Percentiles rank a stretch among this genome's conserved stretches.
Conservation (phyloP, 2,329 filamentous ascomycete genomes). For the Trichoderma pleuroti region DNA sequence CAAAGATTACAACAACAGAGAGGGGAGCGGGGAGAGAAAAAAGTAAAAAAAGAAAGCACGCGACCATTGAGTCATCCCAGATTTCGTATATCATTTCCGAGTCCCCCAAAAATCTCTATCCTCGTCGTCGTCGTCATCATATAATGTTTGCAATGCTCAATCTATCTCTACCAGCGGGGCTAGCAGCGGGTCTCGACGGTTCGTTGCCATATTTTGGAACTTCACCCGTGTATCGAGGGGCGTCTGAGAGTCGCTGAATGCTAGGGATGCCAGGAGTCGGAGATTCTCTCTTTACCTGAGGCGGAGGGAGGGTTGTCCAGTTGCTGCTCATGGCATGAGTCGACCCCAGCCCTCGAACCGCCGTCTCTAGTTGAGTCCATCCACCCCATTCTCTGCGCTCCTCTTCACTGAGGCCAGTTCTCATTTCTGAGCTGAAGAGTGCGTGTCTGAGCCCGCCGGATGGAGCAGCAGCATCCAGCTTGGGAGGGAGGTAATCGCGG, state of each 20-base stretch:
- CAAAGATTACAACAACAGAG: not conserved
- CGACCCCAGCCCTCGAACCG: slow-evolving; percentile 32
- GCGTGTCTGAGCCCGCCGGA: slow-evolving; percentile 33
- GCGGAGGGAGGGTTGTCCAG: slow-evolving; percentile 33
- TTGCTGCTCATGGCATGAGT: slow-evolving; percentile 20
- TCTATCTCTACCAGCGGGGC: slow-evolving; percentile 31
- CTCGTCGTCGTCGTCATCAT: slow-evolving; percentile 23
- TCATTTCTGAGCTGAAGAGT: slow-evolving; percentile 44
- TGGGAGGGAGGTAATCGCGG: slow-evolving; percentile 40
- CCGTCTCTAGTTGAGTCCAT: slow-evolving; percentile 69
- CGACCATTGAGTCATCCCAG: not conserved
- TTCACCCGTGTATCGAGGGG: slow-evolving; percentile 31
- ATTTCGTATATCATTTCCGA: slow-evolving; percentile 13
- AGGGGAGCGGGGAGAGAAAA: not conserved
- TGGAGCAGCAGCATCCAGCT: slow-evolving; percentile 20
- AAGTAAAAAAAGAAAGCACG: not conserved
- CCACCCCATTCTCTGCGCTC: slow-evolving; percentile 70
- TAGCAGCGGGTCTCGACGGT: slow-evolving; percentile 26
- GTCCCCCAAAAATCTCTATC: not conserved
- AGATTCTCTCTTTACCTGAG: slow-evolving; percentile 37
- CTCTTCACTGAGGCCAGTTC: slow-evolving; percentile 52
- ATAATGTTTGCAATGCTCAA: slow-evolving; percentile 47
- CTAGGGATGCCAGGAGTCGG: slow-evolving; percentile 26
- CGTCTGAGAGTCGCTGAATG: slow-evolving; percentile 30
- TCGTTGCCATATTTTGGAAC: slow-evolving; percentile 25